Percentiles rank a stretch among this genome's conserved stretches.
These are phyloP conservation scores for Domatiomyces globalis DNA, from an alignment of 2,329 filamentous ascomycete genomes.

Conservation along the genomic window DNA sequence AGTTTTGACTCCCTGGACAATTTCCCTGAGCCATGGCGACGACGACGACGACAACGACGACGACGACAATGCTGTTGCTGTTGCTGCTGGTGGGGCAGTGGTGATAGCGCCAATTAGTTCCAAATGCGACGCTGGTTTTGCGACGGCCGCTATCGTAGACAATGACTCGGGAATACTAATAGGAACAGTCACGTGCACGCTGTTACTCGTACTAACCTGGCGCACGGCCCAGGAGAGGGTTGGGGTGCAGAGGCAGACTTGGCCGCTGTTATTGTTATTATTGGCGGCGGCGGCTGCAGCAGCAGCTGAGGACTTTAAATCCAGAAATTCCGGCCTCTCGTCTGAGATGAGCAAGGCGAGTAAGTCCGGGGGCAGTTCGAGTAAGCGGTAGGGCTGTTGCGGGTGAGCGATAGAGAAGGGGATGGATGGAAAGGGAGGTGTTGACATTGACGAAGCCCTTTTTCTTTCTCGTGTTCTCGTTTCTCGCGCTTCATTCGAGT, in stretches of 20 bases:
- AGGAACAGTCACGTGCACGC: constrained; percentile 37
- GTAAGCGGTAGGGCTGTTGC: constrained; percentile 42
- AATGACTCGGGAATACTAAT: background rate
- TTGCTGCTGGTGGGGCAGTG: too few species aligned
- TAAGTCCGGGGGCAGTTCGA: constrained; percentile 47
- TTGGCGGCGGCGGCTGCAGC: background rate
- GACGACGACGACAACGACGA: too few species aligned
- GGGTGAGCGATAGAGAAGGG: constrained; percentile 29
- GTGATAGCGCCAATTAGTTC: constrained; percentile 23
- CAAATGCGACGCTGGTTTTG: constrained; percentile 31
- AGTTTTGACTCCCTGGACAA: background rate
- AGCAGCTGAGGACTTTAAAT: background rate
- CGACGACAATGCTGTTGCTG: too few species aligned
- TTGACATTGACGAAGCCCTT: constrained; percentile 25
- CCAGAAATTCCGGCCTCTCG: background rate
- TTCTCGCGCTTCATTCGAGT: too few species aligned
- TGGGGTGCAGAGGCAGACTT: constrained; percentile 42
- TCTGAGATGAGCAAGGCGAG: constrained; percentile 32
- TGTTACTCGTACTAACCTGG: constrained; percentile 53
- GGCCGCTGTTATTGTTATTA: constrained; percentile 1
- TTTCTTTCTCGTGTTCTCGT: background rate
- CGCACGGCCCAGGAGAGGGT: constrained; percentile 45
- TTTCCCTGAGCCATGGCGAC: background rate
- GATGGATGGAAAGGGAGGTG: constrained; percentile 24
- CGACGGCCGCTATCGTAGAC: constrained; percentile 24